phyloP scores from a whole-genome alignment of 805 yeast genomes.

The Hanseniaspora thailandica region DNA sequence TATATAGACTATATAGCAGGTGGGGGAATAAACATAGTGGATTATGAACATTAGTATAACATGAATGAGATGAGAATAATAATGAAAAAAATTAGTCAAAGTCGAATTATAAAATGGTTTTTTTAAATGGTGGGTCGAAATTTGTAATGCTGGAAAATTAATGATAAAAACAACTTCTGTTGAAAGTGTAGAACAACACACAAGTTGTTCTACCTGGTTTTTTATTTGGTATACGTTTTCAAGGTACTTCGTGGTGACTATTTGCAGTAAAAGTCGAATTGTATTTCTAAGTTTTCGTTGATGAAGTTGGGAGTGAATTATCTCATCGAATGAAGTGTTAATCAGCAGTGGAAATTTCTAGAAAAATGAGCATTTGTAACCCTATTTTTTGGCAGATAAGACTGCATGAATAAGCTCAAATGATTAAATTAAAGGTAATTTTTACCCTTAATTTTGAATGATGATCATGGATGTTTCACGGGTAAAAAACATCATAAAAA shows the following conservation, averaged over 20 bases:
- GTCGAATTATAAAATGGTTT: background rate
- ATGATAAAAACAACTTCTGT: background rate
- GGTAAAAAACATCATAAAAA: background rate
- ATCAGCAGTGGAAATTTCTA: no score
- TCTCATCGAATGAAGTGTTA: no score
- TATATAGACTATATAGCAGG: background rate
- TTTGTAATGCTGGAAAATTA: background rate
- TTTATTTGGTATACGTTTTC: background rate
- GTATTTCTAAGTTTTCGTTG: background rate
- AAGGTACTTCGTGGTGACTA: background rate
- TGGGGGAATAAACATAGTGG: background rate
- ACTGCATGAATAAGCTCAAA: no score
- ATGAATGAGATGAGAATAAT: background rate
- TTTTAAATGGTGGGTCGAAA: background rate
- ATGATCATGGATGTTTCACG: no score
- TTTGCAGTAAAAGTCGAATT: background rate
- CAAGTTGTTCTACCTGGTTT: background rate
- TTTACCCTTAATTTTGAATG: no score
- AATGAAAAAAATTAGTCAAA: background rate
- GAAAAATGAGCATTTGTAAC: no score
- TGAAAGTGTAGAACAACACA: no score
- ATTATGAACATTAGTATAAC: background rate
- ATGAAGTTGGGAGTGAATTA: background rate
- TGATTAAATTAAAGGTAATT: no score
- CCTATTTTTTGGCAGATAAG: no score